Base-by-base conservation (phyloP, 192 early-diverging fungal species). In the Physocladia obscura region DNA sequence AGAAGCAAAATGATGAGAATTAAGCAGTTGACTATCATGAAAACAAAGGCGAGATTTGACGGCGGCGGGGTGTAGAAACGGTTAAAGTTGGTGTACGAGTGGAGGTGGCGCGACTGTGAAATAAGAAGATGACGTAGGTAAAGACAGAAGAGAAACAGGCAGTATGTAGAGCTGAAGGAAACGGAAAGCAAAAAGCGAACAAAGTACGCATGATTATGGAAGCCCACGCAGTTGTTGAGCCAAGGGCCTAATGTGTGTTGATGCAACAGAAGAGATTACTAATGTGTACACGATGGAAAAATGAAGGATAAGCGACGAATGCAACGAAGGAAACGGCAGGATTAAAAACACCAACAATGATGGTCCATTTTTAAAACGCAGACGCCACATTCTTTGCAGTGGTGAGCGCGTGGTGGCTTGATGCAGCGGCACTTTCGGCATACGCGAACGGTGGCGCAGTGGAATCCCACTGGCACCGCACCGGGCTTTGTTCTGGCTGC, bases 401-500 rank as follows among this genome's bases (percentile, higher is more conserved):
- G 83, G 57, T 85, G 83, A 17, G 69, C 65, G 15, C 83, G 62
- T 19, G 83, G 81, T 21, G 83, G 77, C 60, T 85, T 85, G 57
- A 70, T 81, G 4, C 62, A 67, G 29, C 70, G 54, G 63, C 83
- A 85, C 4, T 63, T 77, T 51, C 77, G 70, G 67, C 83, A 85
- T 73, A 76, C 81, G 27, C 83, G 59, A 21, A 74, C 77, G 30
- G 74, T 40, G 4, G 30, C 27, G 17, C 24, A 11, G 36, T 34
- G 36, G 65, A 74, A 77, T 19, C 48, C 63, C 17, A 8, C 1
- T 29, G 94, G 92, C 6, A 93, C 90, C 15, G 77, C 65, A n/a
- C 96, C 96, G 0, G 96, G 94, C 57, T 90, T 77, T 26, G 90
- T 92, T 0, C 72, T 76, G 57, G 85, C 88, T 11, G 91, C 89